Evolutionary conservation across 2,329 filamentous ascomycete genomes (phyloP).

Genomic region (Lecanicillium sp.): DNA sequence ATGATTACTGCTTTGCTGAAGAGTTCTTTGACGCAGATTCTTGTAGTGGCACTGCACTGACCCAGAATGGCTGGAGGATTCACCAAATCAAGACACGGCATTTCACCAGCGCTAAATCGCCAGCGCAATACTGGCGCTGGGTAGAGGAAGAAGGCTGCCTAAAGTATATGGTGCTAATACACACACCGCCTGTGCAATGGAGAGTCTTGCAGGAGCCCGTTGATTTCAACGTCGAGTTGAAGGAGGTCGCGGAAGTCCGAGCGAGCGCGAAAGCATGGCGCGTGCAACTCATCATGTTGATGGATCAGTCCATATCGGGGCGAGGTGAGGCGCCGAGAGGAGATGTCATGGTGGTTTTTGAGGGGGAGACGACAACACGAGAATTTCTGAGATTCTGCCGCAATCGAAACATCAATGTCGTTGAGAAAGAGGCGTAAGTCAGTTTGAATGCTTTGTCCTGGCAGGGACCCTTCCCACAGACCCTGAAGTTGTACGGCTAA

Average conservation of each 20-base stretch:
- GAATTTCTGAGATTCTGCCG: neutral
- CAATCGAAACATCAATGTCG: neutral
- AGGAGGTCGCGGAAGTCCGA: neutral
- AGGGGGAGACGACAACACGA: neutral
- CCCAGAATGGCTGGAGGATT: neutral
- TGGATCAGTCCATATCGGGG: neutral
- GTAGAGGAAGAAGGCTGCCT: neutral
- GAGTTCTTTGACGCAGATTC: no score
- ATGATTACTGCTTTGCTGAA: no score
- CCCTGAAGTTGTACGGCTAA: neutral
- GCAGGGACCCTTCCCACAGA: neutral
- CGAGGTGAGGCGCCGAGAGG: neutral
- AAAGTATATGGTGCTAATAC: neutral
- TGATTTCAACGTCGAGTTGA: constrained; percentile 1
- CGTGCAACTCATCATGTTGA: neutral
- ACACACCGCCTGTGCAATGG: neutral
- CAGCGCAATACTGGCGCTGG: neutral
- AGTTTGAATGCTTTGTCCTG: neutral
- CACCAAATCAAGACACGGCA: neutral
- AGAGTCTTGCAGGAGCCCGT: neutral
- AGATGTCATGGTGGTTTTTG: constrained; percentile 2
- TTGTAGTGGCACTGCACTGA: neutral
- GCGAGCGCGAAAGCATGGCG: constrained; percentile 1
- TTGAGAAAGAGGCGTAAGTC: constrained; percentile 1
- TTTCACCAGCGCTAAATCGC: neutral